These are phyloP conservation scores for Leccinellum luteum DNA, from an alignment of 768 basidiomycete genomes.

Conservation along the genomic window DNA sequence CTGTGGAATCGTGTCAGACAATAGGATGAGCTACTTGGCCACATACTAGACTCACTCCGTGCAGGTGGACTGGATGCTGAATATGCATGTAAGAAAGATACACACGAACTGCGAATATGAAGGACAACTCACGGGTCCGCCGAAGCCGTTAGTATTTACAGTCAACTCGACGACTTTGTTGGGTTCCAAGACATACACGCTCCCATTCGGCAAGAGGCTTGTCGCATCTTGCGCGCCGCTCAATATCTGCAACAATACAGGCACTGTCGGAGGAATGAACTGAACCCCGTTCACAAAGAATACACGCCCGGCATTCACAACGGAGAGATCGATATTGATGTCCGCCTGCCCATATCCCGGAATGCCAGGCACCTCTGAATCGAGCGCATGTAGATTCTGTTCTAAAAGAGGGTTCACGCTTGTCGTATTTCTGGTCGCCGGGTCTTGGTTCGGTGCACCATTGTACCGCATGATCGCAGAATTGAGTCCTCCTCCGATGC, in stretches of 20 bases:
- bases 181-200: conserved; percentile 20
- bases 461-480: conserved; percentile 53
- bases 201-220: conserved; percentile 25
- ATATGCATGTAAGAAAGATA: not conserved
- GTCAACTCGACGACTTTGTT: conserved; percentile 32
- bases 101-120: not conserved
- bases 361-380: conserved; percentile 37
- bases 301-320: conserved; percentile 3
- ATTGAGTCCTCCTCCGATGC: conserved; percentile 42
- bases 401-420: conserved; percentile 31
- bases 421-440: conserved; percentile 34
- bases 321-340: conserved; percentile 30
- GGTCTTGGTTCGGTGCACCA: conserved; percentile 39
- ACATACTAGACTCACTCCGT: conserved; percentile 21
- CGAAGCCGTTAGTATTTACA: not conserved
- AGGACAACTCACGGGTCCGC: conserved; percentile 22
- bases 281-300: conserved; percentile 14
- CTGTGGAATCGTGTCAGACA: conserved; percentile 16
- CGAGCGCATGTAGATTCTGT: conserved; percentile 22
- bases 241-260: conserved; percentile 44
- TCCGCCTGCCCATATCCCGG: conserved; percentile 41
- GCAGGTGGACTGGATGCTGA: conserved; percentile 31
- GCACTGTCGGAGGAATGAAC: conserved; percentile 33
- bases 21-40: not conserved
- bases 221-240: conserved; percentile 37